Evolutionary conservation across 169 alveolate species (phyloP), one percentile per base, ranked within the genome.

Genomic region (Cryptosporidium viatorum): DNA sequence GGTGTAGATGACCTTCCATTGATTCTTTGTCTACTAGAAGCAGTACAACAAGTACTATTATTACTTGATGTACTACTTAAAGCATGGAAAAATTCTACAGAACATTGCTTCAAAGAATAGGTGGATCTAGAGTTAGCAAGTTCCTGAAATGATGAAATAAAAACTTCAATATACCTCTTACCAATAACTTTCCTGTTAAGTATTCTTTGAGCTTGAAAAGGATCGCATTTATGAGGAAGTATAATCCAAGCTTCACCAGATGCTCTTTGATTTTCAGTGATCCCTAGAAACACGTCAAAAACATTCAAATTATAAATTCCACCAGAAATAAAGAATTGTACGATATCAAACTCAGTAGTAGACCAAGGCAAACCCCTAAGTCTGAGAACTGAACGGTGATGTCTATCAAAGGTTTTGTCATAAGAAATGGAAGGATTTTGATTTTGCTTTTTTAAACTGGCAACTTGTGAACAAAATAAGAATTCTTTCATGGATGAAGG

Each of bases 291-390:
- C 23, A 73, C 55, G 26, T 73, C 71, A 21, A 41, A 52, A n/a
- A 33, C 39, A 1, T 37, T 35, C 21, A 73, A n/a, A 73, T 58
- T 39, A 16, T n/a, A 21, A n/a, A 73, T 41, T n/a, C 86, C 86
- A 33, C 65, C 71, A 73, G 70, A 37, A 18, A 21, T 35, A n/a
- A 92, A 92, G 71, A 92, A 92, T 29, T 89, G 45, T 65, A 85
- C 92, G 29, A 92, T 80, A 21, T 92, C 93, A 52, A 18, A 7
- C 45, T 87, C 94, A 10, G 86, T 92, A 73, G 92, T 71, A n/a
- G 93, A 60, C 94, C 94, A 92, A 26, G 94, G 94, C 50, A 92
- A 75, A 43, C 94, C 94, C 33, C 94, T 91, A 18, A 92, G 86
- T 29, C 85, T 70, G 41, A 92, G 74, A 39, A 92, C 91, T 0